These are phyloP conservation scores for Didymella segeticola DNA, from an alignment of 2,329 filamentous ascomycete genomes.

Conservation along the genomic window DNA sequence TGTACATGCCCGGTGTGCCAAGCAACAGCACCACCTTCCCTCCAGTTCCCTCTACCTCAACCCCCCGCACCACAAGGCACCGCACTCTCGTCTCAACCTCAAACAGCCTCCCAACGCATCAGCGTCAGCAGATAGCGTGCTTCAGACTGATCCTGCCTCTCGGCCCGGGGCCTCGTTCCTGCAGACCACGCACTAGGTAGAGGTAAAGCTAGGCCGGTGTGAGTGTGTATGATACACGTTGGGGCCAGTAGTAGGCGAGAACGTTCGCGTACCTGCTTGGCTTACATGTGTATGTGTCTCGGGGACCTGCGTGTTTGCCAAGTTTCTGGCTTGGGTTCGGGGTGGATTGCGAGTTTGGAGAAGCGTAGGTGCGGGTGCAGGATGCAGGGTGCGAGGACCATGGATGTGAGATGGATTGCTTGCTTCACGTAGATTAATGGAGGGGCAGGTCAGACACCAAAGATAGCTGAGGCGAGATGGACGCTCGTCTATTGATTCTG, in stretches of 20 bases:
- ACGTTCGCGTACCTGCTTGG: neutral
- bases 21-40: neutral
- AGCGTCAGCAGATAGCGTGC: neutral
- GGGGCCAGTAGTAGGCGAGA: neutral
- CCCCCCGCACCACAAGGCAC: neutral
- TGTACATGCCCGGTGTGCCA: too few species aligned
- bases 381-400: too few species aligned
- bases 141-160: neutral
- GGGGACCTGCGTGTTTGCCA: constrained; percentile 3
- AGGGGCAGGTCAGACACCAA: too few species aligned
- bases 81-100: neutral
- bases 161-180: constrained; percentile 9
- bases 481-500: too few species aligned
- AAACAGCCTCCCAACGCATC: neutral
- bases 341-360: too few species aligned
- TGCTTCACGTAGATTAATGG: too few species aligned
- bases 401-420: too few species aligned
- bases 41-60: neutral
- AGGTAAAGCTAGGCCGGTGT: too few species aligned
- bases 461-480: too few species aligned
- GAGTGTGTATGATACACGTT: neutral
- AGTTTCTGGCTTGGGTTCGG: too few species aligned
- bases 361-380: too few species aligned
- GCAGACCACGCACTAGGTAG: too few species aligned
- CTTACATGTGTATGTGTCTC: constrained; percentile 6